Base-by-base conservation (phyloP, 1,284 basidiomycete species). In the Apiotrichum gamsii region DNA sequence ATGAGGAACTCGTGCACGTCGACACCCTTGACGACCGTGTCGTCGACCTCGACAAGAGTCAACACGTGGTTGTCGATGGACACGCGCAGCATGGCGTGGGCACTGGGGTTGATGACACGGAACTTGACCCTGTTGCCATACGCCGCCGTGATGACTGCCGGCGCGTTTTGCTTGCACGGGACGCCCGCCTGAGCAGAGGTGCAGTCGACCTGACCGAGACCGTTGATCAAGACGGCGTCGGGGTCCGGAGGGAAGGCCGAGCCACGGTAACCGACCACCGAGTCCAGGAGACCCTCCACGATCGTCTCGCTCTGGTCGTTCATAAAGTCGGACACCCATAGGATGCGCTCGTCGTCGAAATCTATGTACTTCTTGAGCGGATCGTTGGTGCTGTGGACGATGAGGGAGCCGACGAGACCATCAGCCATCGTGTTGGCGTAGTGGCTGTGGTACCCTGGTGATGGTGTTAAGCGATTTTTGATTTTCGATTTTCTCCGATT, bases 401-500 rank as follows among this genome's bases (percentile, higher is more conserved):
- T 43, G 5, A 66, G 29, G 51, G 44, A 53, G 16, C 64, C 64
- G 14, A 36, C 43, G 16, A 66, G 19, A 1, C 64, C 64, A 38
- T 66, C 64, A 0, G 58, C 62, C 36, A 64, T 39, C 14, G 59
- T 56, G 40, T 62, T 61, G 11, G 31, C 54, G 31, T 48, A 66
- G 45, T 66, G 64, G 15, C 55, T 57, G 50, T 66, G 64, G 49
- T 51, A 64, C n/a, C n/a, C n/a, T n/a, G n/a, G n/a, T n/a, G n/a
- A n/a, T n/a, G n/a, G n/a, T n/a, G n/a, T n/a, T n/a, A n/a, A n/a
- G n/a, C n/a, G n/a, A n/a, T n/a, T n/a, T n/a, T n/a, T n/a, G n/a
- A n/a, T n/a, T n/a, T n/a, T n/a, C n/a, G n/a, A n/a, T n/a, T n/a
- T n/a, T n/a, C n/a, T n/a, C n/a, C n/a, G n/a, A n/a, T n/a, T n/a